These are phyloP conservation scores for Rugonectria rugulosa DNA, from an alignment of 2,329 filamentous ascomycete species.

Conservation along the genomic window DNA sequence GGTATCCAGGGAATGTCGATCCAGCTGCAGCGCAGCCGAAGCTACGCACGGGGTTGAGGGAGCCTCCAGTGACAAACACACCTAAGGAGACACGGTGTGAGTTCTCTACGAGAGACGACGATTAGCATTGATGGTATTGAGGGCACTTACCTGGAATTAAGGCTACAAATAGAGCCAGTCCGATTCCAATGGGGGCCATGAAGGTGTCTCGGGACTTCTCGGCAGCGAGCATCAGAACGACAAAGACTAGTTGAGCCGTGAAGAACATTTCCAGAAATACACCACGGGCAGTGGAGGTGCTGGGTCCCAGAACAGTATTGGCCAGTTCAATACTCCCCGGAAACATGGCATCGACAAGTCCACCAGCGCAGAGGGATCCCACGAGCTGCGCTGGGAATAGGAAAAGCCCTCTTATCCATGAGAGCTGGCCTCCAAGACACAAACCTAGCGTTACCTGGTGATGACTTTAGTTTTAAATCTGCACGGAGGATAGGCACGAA, in stretches of 20 bases:
- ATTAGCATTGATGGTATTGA: background rate
- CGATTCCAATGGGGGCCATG: constrained; percentile 73
- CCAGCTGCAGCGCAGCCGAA: constrained; percentile 53
- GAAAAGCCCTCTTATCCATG: constrained; percentile 38
- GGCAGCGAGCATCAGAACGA: constrained; percentile 71
- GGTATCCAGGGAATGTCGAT: constrained; percentile 49
- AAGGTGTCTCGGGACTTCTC: constrained; percentile 76
- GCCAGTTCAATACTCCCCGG: constrained; percentile 59
- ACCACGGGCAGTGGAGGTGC: constrained; percentile 59
- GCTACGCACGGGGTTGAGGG: constrained; percentile 55
- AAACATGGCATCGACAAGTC: constrained; percentile 61
- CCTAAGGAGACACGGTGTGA: constrained; percentile 28
- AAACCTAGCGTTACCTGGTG: constrained; percentile 32
- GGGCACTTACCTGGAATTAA: constrained; percentile 41
- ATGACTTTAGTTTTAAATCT: background rate
- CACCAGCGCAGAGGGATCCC: constrained; percentile 62
- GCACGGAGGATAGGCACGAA: background rate
- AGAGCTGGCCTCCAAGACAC: constrained; percentile 27
- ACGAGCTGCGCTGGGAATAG: constrained; percentile 63
- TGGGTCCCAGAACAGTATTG: constrained; percentile 57
- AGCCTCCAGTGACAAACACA: constrained; percentile 47
- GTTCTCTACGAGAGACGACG: constrained; percentile 36
- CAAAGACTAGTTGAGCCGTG: constrained; percentile 65
- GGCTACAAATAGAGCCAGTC: constrained; percentile 69
- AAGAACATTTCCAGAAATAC: constrained; percentile 71